Conservation (phyloP, 2,329 filamentous ascomycete genomes). For the Fusarium globosum region DNA sequence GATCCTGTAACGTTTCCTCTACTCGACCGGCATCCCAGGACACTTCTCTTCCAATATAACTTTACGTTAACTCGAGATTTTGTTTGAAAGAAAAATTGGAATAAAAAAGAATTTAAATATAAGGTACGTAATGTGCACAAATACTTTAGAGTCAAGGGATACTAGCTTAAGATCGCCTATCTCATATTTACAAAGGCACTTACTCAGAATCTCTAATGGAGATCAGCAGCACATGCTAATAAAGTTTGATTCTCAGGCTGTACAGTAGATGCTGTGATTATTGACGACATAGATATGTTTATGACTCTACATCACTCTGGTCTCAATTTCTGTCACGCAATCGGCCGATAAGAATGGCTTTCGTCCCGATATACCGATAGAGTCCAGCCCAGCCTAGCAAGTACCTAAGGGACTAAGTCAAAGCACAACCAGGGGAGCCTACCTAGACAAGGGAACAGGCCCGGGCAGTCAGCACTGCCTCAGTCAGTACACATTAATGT, state of each 20-base stretch:
- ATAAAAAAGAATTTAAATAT: neutral
- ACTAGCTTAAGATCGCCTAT: neutral
- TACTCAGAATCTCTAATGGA: neutral
- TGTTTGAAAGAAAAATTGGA: neutral
- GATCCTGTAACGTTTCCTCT: slow-evolving; percentile 12
- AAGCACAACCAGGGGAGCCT: neutral
- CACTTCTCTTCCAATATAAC: neutral
- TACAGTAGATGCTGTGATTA: neutral
- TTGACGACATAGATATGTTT: slow-evolving; percentile 2
- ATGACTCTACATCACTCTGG: neutral
- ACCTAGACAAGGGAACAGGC: neutral
- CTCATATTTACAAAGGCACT: neutral
- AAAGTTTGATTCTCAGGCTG: neutral
- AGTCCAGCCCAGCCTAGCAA: neutral
- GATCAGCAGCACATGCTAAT: slow-evolving; percentile 19
- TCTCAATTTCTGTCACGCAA: neutral
- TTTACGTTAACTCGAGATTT: neutral
- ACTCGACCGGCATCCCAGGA: neutral
- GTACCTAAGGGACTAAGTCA: neutral
- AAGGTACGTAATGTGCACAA: neutral
- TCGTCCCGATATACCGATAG: slow-evolving; percentile 11
- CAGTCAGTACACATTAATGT: neutral
- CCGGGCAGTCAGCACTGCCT: slow-evolving; percentile 11
- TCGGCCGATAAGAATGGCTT: slow-evolving; percentile 10
- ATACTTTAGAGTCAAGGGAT: neutral